phyloP scores from a whole-genome alignment of 108 stramenopile genomes.

The Cyclotella sp. region DNA sequence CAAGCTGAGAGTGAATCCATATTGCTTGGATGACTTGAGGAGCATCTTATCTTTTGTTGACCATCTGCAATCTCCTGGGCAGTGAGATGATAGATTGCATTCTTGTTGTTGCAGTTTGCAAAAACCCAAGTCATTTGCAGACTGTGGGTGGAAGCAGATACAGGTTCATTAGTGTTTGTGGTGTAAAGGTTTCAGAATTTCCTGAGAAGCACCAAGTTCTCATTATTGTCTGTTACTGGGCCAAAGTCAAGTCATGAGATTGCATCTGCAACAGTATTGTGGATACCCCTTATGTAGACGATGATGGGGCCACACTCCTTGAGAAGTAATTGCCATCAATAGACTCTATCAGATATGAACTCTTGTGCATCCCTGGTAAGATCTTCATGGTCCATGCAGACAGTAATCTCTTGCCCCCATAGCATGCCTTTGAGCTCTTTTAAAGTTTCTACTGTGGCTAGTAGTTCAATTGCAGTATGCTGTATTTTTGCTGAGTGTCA shows the following conservation, averaged over 20 bases:
- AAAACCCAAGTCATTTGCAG: neutral
- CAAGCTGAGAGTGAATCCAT: too few species aligned
- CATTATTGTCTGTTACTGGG: too few species aligned
- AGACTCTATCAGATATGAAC: slow-evolving; percentile 27
- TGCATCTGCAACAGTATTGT: slow-evolving; percentile 55
- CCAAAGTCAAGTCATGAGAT: slow-evolving; percentile 29
- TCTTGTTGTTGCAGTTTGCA: neutral
- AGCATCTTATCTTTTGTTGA: neutral
- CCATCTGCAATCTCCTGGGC: neutral
- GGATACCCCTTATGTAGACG: slow-evolving; percentile 38
- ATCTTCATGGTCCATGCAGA: slow-evolving; percentile 1
- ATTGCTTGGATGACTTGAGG: neutral
- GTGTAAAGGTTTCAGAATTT: neutral
- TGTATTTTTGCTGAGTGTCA: neutral
- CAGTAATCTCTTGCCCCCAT: neutral
- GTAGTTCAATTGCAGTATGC: neutral
- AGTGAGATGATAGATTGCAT: neutral
- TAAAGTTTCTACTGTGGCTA: neutral
- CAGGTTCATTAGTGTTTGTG: neutral
- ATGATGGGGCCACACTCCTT: slow-evolving; percentile 49
- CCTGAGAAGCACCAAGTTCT: neutral
- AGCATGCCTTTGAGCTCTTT: neutral
- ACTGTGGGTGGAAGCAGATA: too few species aligned
- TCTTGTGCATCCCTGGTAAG: neutral
- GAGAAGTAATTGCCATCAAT: slow-evolving; percentile 57